Evolutionary conservation across 768 basidiomycete species (phyloP).

Genomic region (Leccinellum albellum): DNA sequence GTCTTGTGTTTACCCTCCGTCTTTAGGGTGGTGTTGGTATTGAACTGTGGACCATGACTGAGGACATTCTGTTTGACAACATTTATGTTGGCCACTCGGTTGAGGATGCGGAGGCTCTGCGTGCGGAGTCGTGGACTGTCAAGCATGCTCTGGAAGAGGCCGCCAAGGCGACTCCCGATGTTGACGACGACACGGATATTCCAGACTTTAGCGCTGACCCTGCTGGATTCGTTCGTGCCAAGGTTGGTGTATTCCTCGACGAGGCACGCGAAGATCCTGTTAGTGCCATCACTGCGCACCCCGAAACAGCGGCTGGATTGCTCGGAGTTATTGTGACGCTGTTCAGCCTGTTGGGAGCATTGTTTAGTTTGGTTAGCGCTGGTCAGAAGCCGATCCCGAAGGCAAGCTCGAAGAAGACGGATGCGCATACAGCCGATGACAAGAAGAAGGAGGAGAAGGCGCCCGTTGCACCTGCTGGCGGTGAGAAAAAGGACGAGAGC

Average conservation of each 20-base stretch:
- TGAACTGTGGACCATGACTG: slow-evolving; percentile 99
- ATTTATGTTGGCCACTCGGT: slow-evolving; percentile 91
- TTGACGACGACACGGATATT: slow-evolving; percentile 41
- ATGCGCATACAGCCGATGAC: slow-evolving; percentile 58
- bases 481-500: slow-evolving; percentile 68
- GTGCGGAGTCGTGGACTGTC: slow-evolving; percentile 84
- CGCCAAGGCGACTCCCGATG: slow-evolving; percentile 40
- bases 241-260: slow-evolving; percentile 77
- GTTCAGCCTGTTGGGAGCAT: slow-evolving; percentile 77
- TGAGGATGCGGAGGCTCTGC: slow-evolving; percentile 79
- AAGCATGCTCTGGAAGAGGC: slow-evolving; percentile 82
- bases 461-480: slow-evolving; percentile 70
- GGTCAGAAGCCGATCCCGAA: slow-evolving; percentile 67
- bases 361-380: slow-evolving; percentile 76
- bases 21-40: slow-evolving; percentile 87
- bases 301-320: slow-evolving; percentile 81
- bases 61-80: slow-evolving; percentile 90
- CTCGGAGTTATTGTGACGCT: slow-evolving; percentile 71
- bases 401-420: slow-evolving; percentile 72
- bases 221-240: slow-evolving; percentile 72
- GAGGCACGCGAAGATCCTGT: slow-evolving; percentile 72
- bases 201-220: slow-evolving; percentile 69
- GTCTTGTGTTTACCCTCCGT: not conserved
- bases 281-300: slow-evolving; percentile 80
- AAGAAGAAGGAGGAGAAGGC: slow-evolving; percentile 65